Evolutionary conservation across 2,329 filamentous ascomycete species (phyloP).

Genomic region (Periconia sp.): DNA sequence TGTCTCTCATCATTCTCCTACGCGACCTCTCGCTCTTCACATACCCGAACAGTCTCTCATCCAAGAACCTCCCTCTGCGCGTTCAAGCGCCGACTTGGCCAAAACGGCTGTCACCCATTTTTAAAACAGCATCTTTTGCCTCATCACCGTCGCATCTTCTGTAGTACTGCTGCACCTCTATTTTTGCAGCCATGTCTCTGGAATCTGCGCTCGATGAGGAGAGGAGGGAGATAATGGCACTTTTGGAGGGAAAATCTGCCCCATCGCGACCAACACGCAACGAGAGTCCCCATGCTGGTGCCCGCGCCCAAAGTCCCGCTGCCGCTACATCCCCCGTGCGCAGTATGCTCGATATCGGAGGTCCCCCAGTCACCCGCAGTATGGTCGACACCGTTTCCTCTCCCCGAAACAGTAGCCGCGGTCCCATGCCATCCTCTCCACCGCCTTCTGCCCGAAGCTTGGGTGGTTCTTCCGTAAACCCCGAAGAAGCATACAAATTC

Average conservation of each 20-base stretch:
- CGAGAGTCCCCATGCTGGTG: conserved; percentile 27
- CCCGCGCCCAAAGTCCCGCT: conserved; percentile 60
- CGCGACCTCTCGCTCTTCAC: neutral
- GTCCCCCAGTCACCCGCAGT: conserved; percentile 25
- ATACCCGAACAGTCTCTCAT: neutral
- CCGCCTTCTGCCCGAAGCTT: conserved; percentile 21
- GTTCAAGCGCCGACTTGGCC: neutral
- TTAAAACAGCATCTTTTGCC: neutral
- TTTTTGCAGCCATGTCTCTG: conserved; percentile 64
- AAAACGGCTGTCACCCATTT: neutral
- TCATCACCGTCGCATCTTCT: neutral
- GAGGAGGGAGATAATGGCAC: conserved; percentile 69
- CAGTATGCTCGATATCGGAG: conserved; percentile 57
- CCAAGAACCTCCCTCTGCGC: neutral
- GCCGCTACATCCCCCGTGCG: conserved; percentile 61
- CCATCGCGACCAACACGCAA: conserved; percentile 23
- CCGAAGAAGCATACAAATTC: conserved; percentile 48
- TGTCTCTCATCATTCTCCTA: no score
- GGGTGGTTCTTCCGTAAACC: conserved; percentile 31
- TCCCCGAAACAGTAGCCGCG: conserved; percentile 33
- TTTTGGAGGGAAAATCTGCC: conserved; percentile 58
- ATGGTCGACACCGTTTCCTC: conserved; percentile 42
- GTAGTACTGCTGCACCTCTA: neutral
- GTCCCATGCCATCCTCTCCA: conserved; percentile 35
- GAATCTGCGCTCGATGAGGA: conserved; percentile 78